These are phyloP conservation scores for Acacia confusa DNA, from an alignment of 306 rosid genomes.

Conservation along the genomic window DNA sequence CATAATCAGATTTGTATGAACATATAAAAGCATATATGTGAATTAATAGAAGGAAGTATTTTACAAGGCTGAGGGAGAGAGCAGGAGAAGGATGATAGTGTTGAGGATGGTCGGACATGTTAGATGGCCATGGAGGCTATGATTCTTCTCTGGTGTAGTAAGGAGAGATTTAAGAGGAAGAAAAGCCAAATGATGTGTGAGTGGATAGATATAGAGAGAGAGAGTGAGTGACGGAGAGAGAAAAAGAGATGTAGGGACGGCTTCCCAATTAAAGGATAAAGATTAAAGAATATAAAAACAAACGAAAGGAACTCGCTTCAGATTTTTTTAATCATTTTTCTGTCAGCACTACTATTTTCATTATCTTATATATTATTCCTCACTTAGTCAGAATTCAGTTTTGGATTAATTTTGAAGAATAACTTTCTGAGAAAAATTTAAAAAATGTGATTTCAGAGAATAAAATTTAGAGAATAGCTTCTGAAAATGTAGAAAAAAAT, in stretches of 20 bases:
- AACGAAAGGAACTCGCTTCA: slow-evolving; percentile 32
- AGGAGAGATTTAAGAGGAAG: not conserved
- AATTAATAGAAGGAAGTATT: not conserved
- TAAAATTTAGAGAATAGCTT: too few species aligned
- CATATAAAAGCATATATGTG: not conserved
- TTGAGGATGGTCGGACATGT: slow-evolving; percentile 77
- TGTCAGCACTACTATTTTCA: not conserved
- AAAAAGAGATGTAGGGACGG: slow-evolving; percentile 8
- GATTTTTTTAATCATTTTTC: not conserved
- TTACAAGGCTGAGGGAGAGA: slow-evolving; percentile 94
- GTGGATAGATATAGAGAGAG: not conserved
- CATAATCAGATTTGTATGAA: not conserved
- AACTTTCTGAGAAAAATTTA: too few species aligned
- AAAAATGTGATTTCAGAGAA: too few species aligned
- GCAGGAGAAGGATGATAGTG: slow-evolving; percentile 64
- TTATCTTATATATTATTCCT: not conserved
- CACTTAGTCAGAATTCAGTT: too few species aligned
- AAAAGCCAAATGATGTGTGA: not conserved
- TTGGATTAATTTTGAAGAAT: too few species aligned
- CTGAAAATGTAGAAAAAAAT: too few species aligned
- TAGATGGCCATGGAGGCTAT: slow-evolving; percentile 54
- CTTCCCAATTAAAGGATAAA: not conserved
- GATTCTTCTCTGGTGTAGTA: not conserved
- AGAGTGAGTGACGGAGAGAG: not conserved
- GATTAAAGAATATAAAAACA: slow-evolving; percentile 75